A percentile compares a stretch with the other conserved stretches of the same genome.
phyloP scores from a whole-genome alignment of 2,329 filamentous ascomycete genomes.

The Atkinsonella hypoxylon region DNA sequence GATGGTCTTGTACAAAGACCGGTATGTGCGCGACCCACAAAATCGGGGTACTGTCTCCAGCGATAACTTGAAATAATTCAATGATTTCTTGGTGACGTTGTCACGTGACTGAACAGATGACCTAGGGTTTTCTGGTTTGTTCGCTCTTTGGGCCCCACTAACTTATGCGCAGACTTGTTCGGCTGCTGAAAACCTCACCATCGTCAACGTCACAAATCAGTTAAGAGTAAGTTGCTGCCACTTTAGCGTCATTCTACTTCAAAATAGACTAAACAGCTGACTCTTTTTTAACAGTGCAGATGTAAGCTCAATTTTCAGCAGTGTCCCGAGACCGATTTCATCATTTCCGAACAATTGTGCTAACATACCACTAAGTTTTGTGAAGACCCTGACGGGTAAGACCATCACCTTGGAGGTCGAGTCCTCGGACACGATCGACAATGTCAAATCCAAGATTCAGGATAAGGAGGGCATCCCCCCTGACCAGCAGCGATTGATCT shows the following conservation, averaged over 20 bases:
- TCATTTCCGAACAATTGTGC: slow-evolving; percentile 12
- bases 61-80: too few species aligned
- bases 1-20: too few species aligned
- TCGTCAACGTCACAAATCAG: slow-evolving; percentile 37
- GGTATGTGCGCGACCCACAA: neutral
- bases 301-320: slow-evolving; percentile 47
- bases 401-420: slow-evolving; percentile 99
- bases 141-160: slow-evolving; percentile 28
- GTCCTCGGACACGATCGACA: slow-evolving; percentile 98
- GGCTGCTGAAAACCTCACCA: slow-evolving; percentile 23
- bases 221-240: slow-evolving; percentile 43
- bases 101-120: slow-evolving; percentile 20
- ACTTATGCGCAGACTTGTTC: slow-evolving; percentile 26
- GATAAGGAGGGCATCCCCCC: slow-evolving; percentile 98
- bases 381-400: slow-evolving; percentile 99
- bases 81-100: neutral
- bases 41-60: neutral
- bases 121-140: slow-evolving; percentile 25
- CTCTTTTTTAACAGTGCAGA: slow-evolving; percentile 59
- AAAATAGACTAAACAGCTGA: slow-evolving; percentile 30
- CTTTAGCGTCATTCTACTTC: neutral
- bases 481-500: slow-evolving; percentile 97
- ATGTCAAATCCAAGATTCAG: slow-evolving; percentile 99
- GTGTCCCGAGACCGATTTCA: neutral
- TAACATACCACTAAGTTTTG: slow-evolving; percentile 58